Base-by-base conservation (phyloP, 441 rosid genomes). In the Geranium incanum region DNA sequence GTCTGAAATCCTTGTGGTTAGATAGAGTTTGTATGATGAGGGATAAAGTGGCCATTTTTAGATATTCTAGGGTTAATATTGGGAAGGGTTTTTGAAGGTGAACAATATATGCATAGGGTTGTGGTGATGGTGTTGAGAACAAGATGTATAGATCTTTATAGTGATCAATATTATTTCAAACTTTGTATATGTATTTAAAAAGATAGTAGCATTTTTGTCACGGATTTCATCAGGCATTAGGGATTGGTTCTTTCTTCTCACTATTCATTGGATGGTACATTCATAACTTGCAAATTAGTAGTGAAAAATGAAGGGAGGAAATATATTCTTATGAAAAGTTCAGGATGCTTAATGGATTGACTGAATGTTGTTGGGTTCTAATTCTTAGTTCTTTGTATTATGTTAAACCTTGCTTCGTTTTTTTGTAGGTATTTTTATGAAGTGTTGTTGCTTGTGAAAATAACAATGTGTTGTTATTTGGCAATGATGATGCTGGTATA, bases 341-440 rank as follows among this genome's bases (percentile, higher is more conserved):
- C 50, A 43, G 50, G 12, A 43, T 43, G 12, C 50, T 9, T 43
- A 43, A 7, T 43, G 12, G 50, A 43, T 9, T 43, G 50, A 13
- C 50, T 7, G 12, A 43, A 43, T 9, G 50, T 43, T 43, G 50
- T 43, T 0, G 1, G 9, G 33, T 28, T 28, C 88, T 33, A 88
- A 87, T 78, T 93, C 97, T 87, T 72, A 79, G 87, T 76, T 75
- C 13, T 41, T 65, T 15, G 9, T 57, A 16, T 15, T 23, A 16
- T 57, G 63, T 7, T 15, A 55, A 43, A 8, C 50, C 9, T 43
- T 12, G 12, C 50, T 11, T 48, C 55, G 12, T 12, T 48, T 7
- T 48, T 48, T 48, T 15, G 33, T 48, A 11, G 15, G 0, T 48
- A 15, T 43, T 6, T 12, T 48, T 48, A 48, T 48, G 6, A 48